Percentiles rank a stretch among this genome's conserved stretches.
Conservation (phyloP, 345 rosid species). For the Eucalyptus grandis region DNA sequence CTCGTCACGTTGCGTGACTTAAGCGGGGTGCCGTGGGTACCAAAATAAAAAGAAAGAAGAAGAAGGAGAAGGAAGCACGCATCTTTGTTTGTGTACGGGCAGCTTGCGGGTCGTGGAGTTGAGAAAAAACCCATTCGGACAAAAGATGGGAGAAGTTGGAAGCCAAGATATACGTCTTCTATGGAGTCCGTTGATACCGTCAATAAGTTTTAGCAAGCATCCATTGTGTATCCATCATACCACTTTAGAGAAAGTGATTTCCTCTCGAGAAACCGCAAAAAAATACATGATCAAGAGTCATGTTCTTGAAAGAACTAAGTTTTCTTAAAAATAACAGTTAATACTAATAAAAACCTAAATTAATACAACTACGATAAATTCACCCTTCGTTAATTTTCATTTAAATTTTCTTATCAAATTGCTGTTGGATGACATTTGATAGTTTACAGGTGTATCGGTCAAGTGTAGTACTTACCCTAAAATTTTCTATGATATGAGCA, state of each 20-base stretch:
- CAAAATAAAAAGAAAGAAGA: too few species aligned
- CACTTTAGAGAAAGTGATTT: background rate
- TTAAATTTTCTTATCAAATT: too few species aligned
- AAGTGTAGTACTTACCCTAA: too few species aligned
- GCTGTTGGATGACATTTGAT: fast-evolving
- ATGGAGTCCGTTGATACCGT: background rate
- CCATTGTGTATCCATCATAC: background rate
- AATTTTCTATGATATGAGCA: too few species aligned
- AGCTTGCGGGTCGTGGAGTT: background rate
- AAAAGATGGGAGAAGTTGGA: background rate
- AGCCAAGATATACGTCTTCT: background rate
- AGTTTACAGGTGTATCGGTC: fast-evolving
- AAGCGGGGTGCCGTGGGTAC: too few species aligned
- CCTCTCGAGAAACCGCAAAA: background rate
- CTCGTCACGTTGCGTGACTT: too few species aligned
- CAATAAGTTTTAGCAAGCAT: background rate
- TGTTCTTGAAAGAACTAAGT: background rate
- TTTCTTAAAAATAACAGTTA: background rate
- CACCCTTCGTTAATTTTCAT: fast-evolving
- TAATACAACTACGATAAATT: fast-evolving
- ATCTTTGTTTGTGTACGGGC: background rate
- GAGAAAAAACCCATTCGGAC: background rate
- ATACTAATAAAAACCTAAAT: too few species aligned
- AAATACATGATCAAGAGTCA: background rate
- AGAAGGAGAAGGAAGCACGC: background rate